Base-by-base conservation (phyloP, 257 asterid species). In the Primulina eburnea region DNA sequence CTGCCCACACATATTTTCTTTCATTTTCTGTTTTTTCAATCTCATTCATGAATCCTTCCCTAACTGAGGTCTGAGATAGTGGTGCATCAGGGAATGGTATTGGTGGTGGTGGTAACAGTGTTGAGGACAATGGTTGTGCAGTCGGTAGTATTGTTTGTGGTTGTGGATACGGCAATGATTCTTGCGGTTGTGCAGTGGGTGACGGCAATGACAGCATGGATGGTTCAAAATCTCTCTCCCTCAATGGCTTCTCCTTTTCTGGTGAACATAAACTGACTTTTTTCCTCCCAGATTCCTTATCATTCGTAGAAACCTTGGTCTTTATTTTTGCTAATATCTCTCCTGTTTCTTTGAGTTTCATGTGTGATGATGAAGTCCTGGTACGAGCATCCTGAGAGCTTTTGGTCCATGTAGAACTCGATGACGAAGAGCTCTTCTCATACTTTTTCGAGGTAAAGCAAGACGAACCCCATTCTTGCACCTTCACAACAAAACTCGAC, bases 161-260 rank as follows among this genome's bases (percentile, higher is more conserved):
- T 50, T 50, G 57, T 50, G 20, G 57, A 50, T 50, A 50, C 57
- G 2, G 57, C 21, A 50, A 17, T 50, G 57, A 50, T 50, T 50
- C 57, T 50, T 43, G 18, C 55, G 57, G 57, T 50, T 50, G 57
- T 50, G 57, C 57, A 16, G 57, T 50, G 21, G 57, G 20, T 17
- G 57, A 8, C 7, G 21, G 21, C 57, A 16, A 50, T 50, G 57
- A 20, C 57, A 50, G 57, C 21, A 50, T 50, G 21, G 57, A 50
- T 21, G 8, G 57, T 62, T 76, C 80, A 47, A 77, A 75, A 75
- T 78, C 74, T 85, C 86, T 88, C 97, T 88, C 97, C 90, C 93
- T 79, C 91, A 90, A 90, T 73, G 95, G 85, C 95, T 88, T 90
- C 92, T 80, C 81, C 7, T 63, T 57, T 43, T 72, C 64, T 61